phyloP scores from a whole-genome alignment of 306 rosid genomes.

The Quillaja saponaria region DNA sequence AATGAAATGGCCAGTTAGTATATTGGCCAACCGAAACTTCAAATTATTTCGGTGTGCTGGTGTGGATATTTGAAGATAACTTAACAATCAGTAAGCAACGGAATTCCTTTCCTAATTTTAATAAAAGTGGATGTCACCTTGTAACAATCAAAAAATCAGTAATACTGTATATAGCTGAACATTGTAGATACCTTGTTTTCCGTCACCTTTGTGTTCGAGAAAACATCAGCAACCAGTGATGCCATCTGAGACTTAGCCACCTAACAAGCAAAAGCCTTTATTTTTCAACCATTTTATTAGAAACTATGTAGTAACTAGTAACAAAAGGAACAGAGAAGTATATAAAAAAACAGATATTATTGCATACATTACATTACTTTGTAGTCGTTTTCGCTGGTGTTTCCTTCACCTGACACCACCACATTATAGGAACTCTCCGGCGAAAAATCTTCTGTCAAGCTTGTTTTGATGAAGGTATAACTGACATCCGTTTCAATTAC shows the following conservation, averaged over 20 bases:
- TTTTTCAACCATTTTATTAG: neutral
- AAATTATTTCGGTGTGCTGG: neutral
- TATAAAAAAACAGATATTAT: slow-evolving; percentile 45
- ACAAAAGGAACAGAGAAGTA: neutral
- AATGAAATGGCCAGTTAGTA: neutral
- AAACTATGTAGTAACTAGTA: neutral
- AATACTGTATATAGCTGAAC: neutral
- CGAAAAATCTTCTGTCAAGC: slow-evolving; percentile 73
- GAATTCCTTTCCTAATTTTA: neutral
- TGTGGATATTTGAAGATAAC: no score
- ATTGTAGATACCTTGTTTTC: slow-evolving; percentile 78
- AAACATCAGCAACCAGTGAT: slow-evolving; percentile 75
- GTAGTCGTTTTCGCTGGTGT: slow-evolving; percentile 72
- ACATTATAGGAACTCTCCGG: slow-evolving; percentile 73
- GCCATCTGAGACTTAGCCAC: slow-evolving; percentile 84
- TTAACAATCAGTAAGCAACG: no score
- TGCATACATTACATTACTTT: slow-evolving; percentile 99
- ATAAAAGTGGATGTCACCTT: no score
- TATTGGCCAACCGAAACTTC: slow-evolving; percentile 17
- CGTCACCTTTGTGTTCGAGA: slow-evolving; percentile 85
- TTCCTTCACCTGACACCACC: slow-evolving; percentile 78
- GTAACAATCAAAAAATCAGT: no score
- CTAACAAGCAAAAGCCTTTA: slow-evolving; percentile 35
- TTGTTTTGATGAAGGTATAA: slow-evolving; percentile 84
- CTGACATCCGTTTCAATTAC: slow-evolving; percentile 65